phyloP scores from a whole-genome alignment of 306 rosid species.

The Hylodesmum podocarpum region DNA sequence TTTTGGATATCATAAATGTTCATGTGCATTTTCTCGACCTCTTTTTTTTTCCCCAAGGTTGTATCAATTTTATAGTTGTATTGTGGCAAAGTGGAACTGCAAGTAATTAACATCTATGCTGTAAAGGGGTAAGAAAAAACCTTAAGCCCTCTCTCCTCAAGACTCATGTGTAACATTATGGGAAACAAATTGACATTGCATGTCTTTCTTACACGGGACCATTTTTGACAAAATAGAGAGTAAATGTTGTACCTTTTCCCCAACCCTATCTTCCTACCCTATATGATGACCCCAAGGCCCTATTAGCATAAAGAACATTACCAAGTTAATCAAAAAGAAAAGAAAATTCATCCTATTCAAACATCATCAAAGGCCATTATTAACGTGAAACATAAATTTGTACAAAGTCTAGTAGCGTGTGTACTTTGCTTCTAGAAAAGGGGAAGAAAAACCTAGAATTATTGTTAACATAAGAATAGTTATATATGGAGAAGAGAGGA shows the following conservation, averaged over 20 bases:
- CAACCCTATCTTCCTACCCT: not conserved
- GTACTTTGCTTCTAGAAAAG: not conserved
- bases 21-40: conserved; percentile 1
- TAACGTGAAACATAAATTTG: not conserved
- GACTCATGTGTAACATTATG: conserved; percentile 32
- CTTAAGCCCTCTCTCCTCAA: conserved; percentile 19
- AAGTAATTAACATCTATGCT: conserved; percentile 28
- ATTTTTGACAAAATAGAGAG: not conserved
- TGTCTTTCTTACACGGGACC: conserved; percentile 22
- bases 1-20: conserved; percentile 23
- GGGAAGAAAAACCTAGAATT: not conserved
- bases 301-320: not conserved
- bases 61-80: conserved; percentile 11
- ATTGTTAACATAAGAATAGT: not conserved
- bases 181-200: not conserved
- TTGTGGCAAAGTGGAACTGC: conserved; percentile 29
- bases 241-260: not conserved
- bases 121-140: conserved; percentile 34
- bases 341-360: not conserved
- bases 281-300: not conserved
- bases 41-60: not conserved
- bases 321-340: not conserved
- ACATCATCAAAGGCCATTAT: not conserved
- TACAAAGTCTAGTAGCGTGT: not conserved
- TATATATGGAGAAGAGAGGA: not conserved